Evolutionary conservation across 2,329 filamentous ascomycete genomes (phyloP).

Genomic region (Aspergillus sp.): DNA sequence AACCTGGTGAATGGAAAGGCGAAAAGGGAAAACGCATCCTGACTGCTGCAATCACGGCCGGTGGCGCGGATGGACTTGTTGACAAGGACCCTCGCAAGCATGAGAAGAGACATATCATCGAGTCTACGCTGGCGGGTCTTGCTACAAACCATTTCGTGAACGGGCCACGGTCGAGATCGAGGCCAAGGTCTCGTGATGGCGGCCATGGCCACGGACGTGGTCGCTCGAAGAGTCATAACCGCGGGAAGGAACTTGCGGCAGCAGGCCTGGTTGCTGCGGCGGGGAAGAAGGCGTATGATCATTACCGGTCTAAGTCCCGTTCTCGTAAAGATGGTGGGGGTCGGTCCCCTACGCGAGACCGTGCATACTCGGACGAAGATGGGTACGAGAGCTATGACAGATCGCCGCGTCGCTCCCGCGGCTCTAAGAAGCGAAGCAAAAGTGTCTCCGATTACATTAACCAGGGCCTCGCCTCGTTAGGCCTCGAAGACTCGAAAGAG

Average conservation of each 20-base stretch:
- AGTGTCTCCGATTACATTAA: constrained; percentile 41
- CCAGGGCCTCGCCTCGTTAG: constrained; percentile 40
- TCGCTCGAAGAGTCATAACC: constrained; percentile 38
- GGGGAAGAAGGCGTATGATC: constrained; percentile 42
- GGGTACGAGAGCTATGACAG: constrained; percentile 36
- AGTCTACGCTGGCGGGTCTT: constrained; percentile 82
- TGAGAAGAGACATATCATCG: constrained; percentile 70
- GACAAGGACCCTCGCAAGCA: constrained; percentile 64
- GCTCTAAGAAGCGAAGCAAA: constrained; percentile 37
- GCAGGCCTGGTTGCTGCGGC: constrained; percentile 41
- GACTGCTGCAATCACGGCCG: constrained; percentile 78
- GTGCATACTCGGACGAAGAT: background rate
- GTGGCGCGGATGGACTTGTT: constrained; percentile 72
- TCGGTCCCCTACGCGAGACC: constrained; percentile 46
- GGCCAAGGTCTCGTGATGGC: constrained; percentile 34
- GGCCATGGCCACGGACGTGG: constrained; percentile 29
- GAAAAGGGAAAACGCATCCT: constrained; percentile 87
- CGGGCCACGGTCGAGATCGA: constrained; percentile 66
- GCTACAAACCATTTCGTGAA: constrained; percentile 81
- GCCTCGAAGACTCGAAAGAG: constrained; percentile 26
- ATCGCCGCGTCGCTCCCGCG: constrained; percentile 36
- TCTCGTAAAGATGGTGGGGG: constrained; percentile 22
- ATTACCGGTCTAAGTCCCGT: constrained; percentile 37
- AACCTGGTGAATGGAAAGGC: constrained; percentile 81
- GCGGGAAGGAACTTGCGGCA: constrained; percentile 37